phyloP scores from a whole-genome alignment of 495 filamentous ascomycete genomes.

The Penicillium psychrofluorescens region DNA sequence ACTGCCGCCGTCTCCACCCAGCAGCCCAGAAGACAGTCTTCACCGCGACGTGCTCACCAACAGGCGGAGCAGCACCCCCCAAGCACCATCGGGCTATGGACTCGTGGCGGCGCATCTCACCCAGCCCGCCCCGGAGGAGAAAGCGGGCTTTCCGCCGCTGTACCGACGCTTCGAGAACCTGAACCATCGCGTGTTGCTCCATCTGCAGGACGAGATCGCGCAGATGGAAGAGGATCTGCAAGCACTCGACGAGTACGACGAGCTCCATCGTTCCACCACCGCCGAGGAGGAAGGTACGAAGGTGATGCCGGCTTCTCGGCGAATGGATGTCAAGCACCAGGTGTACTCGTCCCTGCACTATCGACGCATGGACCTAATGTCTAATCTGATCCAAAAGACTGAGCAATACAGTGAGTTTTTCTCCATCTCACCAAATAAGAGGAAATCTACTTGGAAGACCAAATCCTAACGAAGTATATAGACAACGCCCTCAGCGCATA shows the following conservation, averaged over 20 bases:
- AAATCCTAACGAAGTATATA: slow-evolving; percentile 19
- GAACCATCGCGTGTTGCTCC: slow-evolving; percentile 77
- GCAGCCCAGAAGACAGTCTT: slow-evolving; percentile 28
- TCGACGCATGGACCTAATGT: slow-evolving; percentile 62
- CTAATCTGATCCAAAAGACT: slow-evolving; percentile 64
- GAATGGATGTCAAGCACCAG: slow-evolving; percentile 53
- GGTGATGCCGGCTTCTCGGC: slow-evolving; percentile 54
- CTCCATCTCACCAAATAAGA: background rate
- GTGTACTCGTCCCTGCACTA: slow-evolving; percentile 63
- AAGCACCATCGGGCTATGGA: slow-evolving; percentile 54
- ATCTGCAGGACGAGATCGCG: slow-evolving; percentile 80
- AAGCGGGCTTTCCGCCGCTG: slow-evolving; percentile 51
- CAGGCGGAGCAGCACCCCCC: slow-evolving; percentile 18
- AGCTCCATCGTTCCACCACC: slow-evolving; percentile 50
- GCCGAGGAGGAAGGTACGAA: slow-evolving; percentile 40
- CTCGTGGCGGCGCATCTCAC: slow-evolving; percentile 57
- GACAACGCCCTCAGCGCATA: slow-evolving; percentile 67
- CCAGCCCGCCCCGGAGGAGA: slow-evolving; percentile 23
- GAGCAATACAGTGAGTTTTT: slow-evolving; percentile 71
- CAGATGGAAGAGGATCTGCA: slow-evolving; percentile 71
- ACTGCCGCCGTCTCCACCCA: slow-evolving; percentile 31
- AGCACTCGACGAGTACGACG: slow-evolving; percentile 64
- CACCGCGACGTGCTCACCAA: slow-evolving; percentile 16
- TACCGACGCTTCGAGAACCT: slow-evolving; percentile 80
- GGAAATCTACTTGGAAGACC: background rate